A percentile compares a stretch with the other conserved stretches of the same genome.
Conservation (phyloP, 331 rosid genomes). For the Rhamnella rubrinervis region DNA sequence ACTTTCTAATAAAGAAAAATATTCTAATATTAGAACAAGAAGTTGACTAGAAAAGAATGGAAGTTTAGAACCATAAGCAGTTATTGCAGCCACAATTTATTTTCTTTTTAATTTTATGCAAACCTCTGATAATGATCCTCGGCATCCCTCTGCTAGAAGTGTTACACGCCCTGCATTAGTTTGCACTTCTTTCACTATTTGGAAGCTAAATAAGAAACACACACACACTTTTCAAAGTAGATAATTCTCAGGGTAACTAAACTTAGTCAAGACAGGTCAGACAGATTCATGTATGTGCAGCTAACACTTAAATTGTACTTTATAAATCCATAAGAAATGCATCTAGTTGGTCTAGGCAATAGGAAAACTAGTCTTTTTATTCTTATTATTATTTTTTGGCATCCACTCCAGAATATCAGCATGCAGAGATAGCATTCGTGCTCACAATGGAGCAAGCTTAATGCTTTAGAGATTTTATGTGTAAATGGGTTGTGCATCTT, state of each 20-base stretch:
- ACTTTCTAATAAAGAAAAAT: constrained; percentile 49
- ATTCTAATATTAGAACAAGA: constrained; percentile 19
- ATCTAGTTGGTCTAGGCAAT: no score
- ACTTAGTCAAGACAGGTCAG: not conserved
- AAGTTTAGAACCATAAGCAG: constrained; percentile 20
- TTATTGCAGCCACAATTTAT: constrained; percentile 7
- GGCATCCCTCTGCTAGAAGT: constrained; percentile 93
- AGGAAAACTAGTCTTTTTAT: no score
- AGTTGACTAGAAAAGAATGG: constrained; percentile 13
- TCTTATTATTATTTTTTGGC: no score
- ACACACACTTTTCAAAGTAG: not conserved
- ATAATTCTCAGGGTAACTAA: not conserved
- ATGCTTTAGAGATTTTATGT: not conserved
- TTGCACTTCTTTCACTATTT: constrained; percentile 7
- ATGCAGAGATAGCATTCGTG: not conserved
- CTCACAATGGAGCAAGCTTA: constrained; percentile 11
- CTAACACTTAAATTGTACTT: no score
- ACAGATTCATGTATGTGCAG: no score
- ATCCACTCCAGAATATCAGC: not conserved
- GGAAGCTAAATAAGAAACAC: not conserved
- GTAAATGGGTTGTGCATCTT: constrained; percentile 4
- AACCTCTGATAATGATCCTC: constrained; percentile 96
- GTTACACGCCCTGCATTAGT: constrained; percentile 60
- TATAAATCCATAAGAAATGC: no score
- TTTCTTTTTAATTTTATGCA: constrained; percentile 16